These are phyloP conservation scores for Chrysanthemum lavandulifolium DNA, from an alignment of 129 eudicot genomes.

Conservation along the genomic window DNA sequence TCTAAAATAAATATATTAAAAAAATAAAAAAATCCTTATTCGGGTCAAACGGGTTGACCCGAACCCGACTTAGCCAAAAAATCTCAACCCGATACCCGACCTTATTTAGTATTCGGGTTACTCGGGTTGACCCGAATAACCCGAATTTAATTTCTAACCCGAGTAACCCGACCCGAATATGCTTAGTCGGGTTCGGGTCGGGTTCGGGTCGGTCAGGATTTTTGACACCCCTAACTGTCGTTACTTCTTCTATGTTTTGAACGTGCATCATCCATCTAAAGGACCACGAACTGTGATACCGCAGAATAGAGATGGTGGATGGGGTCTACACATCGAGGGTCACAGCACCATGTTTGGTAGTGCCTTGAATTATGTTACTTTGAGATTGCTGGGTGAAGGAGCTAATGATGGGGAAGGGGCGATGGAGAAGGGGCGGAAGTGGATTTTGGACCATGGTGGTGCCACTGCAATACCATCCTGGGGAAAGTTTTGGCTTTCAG, in stretches of 20 bases:
- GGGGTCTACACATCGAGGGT: constrained; percentile 99
- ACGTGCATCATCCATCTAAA: too few species aligned
- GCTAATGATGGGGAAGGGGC: constrained; percentile 80
- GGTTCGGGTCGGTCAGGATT: too few species aligned
- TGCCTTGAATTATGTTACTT: constrained; percentile 74
- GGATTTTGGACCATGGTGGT: constrained; percentile 95
- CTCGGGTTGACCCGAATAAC: too few species aligned
- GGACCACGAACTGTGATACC: background rate
- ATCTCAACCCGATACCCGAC: too few species aligned
- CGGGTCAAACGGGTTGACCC: too few species aligned
- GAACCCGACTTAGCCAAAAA: too few species aligned
- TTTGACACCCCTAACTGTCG: background rate
- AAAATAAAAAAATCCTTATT: too few species aligned
- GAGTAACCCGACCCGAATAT: too few species aligned
- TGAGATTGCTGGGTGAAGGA: constrained; percentile 92
- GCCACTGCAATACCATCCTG: constrained; percentile 90
- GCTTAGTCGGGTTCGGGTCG: too few species aligned
- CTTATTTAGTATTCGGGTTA: too few species aligned
- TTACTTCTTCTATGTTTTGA: background rate
- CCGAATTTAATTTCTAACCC: too few species aligned
- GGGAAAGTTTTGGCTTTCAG: constrained; percentile 99
- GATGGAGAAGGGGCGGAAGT: constrained; percentile 79
- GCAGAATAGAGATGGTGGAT: constrained; percentile 67
- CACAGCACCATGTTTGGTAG: constrained; percentile 96
- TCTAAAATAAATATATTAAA: too few species aligned